Evolutionary conservation across 495 filamentous ascomycete species (phyloP).

Genomic region (Annulohypoxylon maeteangense): DNA sequence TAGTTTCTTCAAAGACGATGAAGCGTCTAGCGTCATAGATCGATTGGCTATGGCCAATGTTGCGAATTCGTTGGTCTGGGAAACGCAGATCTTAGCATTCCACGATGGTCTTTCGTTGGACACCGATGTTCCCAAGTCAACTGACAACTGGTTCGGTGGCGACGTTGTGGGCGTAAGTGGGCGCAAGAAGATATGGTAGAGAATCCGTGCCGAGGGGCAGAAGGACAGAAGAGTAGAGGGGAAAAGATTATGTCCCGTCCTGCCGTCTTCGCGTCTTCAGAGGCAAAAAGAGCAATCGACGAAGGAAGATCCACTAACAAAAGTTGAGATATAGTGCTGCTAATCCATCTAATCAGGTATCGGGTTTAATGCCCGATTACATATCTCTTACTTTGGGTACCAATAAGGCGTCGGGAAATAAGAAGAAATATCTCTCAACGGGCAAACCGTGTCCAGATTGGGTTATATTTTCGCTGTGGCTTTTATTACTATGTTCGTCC

Average conservation of each 20-base stretch:
- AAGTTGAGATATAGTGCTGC: conserved; percentile 24
- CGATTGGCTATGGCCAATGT: conserved; percentile 26
- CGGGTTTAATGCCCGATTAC: conserved; percentile 42
- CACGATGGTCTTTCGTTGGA: conserved; percentile 26
- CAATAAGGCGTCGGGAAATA: conserved; percentile 36
- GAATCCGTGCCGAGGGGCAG: conserved; percentile 7
- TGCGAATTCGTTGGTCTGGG: conserved; percentile 19
- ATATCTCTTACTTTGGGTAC: conserved; percentile 41
- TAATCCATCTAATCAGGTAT: conserved; percentile 33
- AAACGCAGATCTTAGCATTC: conserved; percentile 35
- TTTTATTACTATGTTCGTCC: conserved; percentile 18
- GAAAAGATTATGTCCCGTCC: conserved; percentile 3
- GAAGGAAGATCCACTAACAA: conserved; percentile 24
- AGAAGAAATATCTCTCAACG: conserved; percentile 1
- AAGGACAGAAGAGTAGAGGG: too few relatives aligned
- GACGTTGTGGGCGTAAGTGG: conserved; percentile 31
- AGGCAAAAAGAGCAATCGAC: conserved; percentile 26
- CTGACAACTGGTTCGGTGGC: conserved; percentile 27
- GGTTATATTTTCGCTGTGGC: conserved; percentile 20
- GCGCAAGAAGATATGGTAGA: conserved; percentile 15
- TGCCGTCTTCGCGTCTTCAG: background rate
- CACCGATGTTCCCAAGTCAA: conserved; percentile 15
- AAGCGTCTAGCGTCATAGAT: background rate
- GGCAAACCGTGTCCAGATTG: conserved; percentile 24
- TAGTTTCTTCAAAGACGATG: background rate